Evolutionary conservation across 2,329 filamentous ascomycete species (phyloP).

Genomic region (Alternaria burnsii): DNA sequence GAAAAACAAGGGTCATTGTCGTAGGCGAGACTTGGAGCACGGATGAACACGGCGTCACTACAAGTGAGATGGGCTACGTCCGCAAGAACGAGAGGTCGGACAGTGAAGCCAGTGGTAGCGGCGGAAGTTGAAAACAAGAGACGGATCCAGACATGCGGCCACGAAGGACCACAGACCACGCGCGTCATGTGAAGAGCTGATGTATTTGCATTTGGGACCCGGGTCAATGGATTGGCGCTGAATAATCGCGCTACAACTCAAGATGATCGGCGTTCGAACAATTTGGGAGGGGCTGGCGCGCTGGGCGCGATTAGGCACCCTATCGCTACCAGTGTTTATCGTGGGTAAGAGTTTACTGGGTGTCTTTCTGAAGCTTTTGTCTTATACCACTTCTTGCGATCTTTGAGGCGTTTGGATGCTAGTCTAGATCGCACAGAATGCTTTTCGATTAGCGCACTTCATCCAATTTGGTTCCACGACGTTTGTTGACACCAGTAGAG

Average conservation of each 20-base stretch:
- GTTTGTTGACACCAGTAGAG: background rate
- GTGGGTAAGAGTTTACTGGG: background rate
- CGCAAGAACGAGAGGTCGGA: conserved; percentile 19
- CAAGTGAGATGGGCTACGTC: conserved; percentile 11
- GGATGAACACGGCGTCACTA: conserved; percentile 21
- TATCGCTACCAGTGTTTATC: background rate
- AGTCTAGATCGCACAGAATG: background rate
- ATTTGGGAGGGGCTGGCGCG: conserved; percentile 3
- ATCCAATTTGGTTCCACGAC: too few species aligned
- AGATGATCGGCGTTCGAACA: conserved; percentile 1
- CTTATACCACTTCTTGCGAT: background rate
- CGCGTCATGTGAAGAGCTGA: background rate
- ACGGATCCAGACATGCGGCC: background rate
- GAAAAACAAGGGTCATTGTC: conserved; percentile 33
- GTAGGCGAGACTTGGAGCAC: conserved; percentile 37
- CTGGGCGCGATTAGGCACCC: conserved; percentile 5
- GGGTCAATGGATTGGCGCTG: background rate
- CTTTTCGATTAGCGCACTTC: background rate
- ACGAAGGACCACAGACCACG: background rate
- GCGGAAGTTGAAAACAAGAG: conserved; percentile 18
- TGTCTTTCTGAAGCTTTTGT: background rate
- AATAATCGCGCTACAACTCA: background rate
- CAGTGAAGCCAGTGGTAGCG: conserved; percentile 25
- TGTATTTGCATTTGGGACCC: background rate
- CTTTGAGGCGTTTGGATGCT: background rate